A percentile compares a stretch with the other conserved stretches of the same genome.
phyloP scores from a whole-genome alignment of 345 rosid species.

The Arabidopsis arenosa region DNA sequence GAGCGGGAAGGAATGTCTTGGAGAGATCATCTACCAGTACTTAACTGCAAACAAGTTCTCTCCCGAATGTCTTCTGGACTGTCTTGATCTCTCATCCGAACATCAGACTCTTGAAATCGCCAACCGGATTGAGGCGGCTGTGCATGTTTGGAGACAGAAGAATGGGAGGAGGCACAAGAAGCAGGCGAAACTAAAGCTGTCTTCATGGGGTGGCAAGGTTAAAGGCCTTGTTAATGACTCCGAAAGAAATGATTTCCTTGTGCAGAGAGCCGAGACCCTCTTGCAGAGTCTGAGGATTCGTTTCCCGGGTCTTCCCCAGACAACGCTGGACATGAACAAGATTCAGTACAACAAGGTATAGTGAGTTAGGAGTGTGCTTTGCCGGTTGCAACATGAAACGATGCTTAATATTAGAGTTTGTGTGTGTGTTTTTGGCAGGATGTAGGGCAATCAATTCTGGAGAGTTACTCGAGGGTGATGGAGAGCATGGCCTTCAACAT shows the following conservation, averaged over 20 bases:
- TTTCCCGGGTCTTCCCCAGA: conserved; percentile 93
- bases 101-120: conserved; percentile 85
- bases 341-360: conserved; percentile 87
- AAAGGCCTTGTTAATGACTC: conserved; percentile 74
- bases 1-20: conserved; percentile 84
- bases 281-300: conserved; percentile 77
- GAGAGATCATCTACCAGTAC: conserved; percentile 80
- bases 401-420: background rate
- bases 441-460: conserved; percentile 95
- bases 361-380: background rate
- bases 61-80: conserved; percentile 84
- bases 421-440: conserved; percentile 56
- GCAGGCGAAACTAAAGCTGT: conserved; percentile 52
- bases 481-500: conserved; percentile 99
- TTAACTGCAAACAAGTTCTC: conserved; percentile 79
- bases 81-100: conserved; percentile 87
- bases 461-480: conserved; percentile 98
- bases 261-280: conserved; percentile 80
- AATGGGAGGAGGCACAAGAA: conserved; percentile 53
- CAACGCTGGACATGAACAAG: conserved; percentile 93
- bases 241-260: conserved; percentile 62
- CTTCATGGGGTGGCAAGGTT: conserved; percentile 94
- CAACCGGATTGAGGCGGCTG: conserved; percentile 82
- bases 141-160: conserved; percentile 82
- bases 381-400: background rate